Evolutionary conservation across 1,284 basidiomycete species (phyloP), one percentile per base, ranked within the genome.

Genomic region (Marasmius oreades): DNA sequence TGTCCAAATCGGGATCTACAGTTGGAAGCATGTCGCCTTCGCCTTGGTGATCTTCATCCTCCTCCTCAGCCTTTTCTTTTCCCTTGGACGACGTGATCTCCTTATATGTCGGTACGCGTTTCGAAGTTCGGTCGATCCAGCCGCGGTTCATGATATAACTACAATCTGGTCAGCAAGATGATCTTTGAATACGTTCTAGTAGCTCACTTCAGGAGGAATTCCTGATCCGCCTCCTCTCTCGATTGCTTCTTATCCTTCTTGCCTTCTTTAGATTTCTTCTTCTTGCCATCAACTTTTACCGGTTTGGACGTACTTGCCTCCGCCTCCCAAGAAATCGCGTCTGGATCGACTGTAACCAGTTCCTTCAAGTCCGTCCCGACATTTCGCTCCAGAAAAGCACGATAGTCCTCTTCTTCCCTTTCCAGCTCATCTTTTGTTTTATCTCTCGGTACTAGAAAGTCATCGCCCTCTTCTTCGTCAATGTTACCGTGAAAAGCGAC

Each of bases 101-200:
- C 46, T 83, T 75, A 70, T 94, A 94, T 0, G 93, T 95, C 5
- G 93, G 93, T 4, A 94, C 75, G 55, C 85, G 86, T 23, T 81
- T 77, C 8, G 78, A 73, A 3, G 85, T 78, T 52, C 82, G 82
- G 71, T 97, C 95, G 56, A 98, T 87, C 95, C 95, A 98, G 0
- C 95, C 95, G 37, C 95, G 90, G 69, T 95, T 94, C 20, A 96
- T 77, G 60, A 98, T 96, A 70, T 96, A 98, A 70, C 94, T 96
- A 61, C 2, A 42, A 33, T 53, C n/a, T 18, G 51, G 52, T 53
- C 36, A 34, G 43, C 23, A 20, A 55, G 51, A 37, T 51, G 45
- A 31, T 36, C 39, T 14, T 50, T 24, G 24, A 51, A 34, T 28
- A 16, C 4, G 45, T 22, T 57, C 55, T 43, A 28, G 59, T 58